Base-by-base conservation (phyloP, 345 rosid species). In the Citrus inodora region DNA sequence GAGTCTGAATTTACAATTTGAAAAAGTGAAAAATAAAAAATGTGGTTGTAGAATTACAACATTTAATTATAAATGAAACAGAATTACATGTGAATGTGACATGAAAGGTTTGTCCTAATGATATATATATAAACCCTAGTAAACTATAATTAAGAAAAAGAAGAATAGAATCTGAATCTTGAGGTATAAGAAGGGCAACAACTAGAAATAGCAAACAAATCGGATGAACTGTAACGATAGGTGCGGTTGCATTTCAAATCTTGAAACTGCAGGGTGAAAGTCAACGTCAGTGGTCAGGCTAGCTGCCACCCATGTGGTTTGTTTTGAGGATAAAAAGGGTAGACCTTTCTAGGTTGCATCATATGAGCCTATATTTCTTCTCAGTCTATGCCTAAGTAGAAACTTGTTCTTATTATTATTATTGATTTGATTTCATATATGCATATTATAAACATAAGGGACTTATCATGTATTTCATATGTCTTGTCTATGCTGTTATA, bases 231-330 rank as follows among this genome's bases (percentile, higher is more conserved):
- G 1, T 27, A 28, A 62, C 73, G n/a, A 63, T 32, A 70, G 22
- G 81, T 83, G 74, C 76, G 74, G 79, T 74, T 77, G 2, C 60
- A 38, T 64, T 71, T 16, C 5, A 8, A 10, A 60, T 59, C 56
- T 3, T 30, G 32, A 30, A 30, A 61, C 17, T 24, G 37, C 4
- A 14, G 8, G 24, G 37, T 28, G 17, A 30, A 19, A 11, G 25
- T 60, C 22, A 33, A 79, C 40, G 76, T 71, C 25, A 68, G 16
- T 37, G 16, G 16, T 71, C 25, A 73, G 53, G 79, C 32, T 71
- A 64, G 78, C 80, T 67, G 80, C 80, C 83, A 65, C 74, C 82
- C 87, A 80, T 75, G 82, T 86, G 83, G 81, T 69, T 67, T 83
- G 85, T 75, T 78, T 70, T 13, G 1, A 19, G 21, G 80, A 67